Base-by-base conservation (phyloP, 345 rosid genomes). In the Leavenworthia alabamica region DNA sequence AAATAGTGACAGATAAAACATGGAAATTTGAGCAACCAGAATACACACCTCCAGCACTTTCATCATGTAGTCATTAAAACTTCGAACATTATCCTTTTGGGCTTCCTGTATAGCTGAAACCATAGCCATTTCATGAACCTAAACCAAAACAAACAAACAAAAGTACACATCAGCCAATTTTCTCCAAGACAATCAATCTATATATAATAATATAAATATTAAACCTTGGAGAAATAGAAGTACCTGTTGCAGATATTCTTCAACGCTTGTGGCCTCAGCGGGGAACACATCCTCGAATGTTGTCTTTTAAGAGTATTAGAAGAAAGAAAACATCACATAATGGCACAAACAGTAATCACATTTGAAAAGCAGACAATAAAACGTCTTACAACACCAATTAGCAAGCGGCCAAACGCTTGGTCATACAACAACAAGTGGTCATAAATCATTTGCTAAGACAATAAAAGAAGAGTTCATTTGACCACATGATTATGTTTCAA, bases 61-160 rank as follows among this genome's bases (percentile, higher is more conserved):
- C 86, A 93, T 79, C 97, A 89, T 89, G 75, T 89, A 80, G 74
- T 89, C 99, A 79, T 85, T 85, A 59, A 93, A 93, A 76, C 90
- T 89, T 78, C 88, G 79, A 48, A 87, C 70, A 33, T 83, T 93
- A 76, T 93, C 99, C 79, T 85, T 87, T 67, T 89, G 99, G 56
- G 97, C 96, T 87, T 89, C 90, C 64, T 93, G 99, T 63, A 93
- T 82, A 57, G 97, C 88, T 37, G 96, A 93, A 28, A 93, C 94
- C 86, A 93, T 84, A 65, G 97, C 91, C 90, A 93, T 86, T 79
- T 89, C 99, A 80, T 85, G 99, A 72, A 93, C 92, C 99, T 93
- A 64, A 4, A 31, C 9, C 8, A 8, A 17, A 32, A 19, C 5
- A 48, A 16, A 26, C 2, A 33, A 33, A 35, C 14, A 22, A 24